Conservation (phyloP, 2,329 filamentous ascomycete genomes). For the Aureobasidium sp. region DNA sequence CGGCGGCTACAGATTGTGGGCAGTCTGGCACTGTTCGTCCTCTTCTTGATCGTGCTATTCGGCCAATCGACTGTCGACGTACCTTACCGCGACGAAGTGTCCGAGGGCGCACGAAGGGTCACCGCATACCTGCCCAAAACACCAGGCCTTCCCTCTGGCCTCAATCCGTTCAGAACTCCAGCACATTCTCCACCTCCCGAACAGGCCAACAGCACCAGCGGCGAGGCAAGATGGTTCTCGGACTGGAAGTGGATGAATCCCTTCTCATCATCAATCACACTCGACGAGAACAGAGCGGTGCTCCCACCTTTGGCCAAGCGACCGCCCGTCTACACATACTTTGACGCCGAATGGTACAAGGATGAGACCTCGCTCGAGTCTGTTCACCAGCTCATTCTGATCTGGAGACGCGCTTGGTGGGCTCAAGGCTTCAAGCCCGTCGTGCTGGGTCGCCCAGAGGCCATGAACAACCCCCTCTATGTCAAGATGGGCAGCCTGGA, state of each 20-base stretch:
- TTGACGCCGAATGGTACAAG: slow-evolving; percentile 61
- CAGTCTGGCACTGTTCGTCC: slow-evolving; percentile 31
- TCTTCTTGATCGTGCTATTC: slow-evolving; percentile 33
- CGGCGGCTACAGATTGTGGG: slow-evolving; percentile 42
- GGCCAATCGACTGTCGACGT: slow-evolving; percentile 29
- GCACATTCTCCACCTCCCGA: slow-evolving; percentile 65
- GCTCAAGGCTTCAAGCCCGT: slow-evolving; percentile 83
- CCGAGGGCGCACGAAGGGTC: slow-evolving; percentile 36
- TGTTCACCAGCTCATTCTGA: slow-evolving; percentile 70
- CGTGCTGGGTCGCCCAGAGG: slow-evolving; percentile 71
- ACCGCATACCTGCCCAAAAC: slow-evolving; percentile 28
- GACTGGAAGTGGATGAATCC: slow-evolving; percentile 88
- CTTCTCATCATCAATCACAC: slow-evolving; percentile 71
- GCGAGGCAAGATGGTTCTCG: slow-evolving; percentile 75
- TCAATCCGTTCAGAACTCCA: slow-evolving; percentile 61
- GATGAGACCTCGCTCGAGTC: slow-evolving; percentile 60
- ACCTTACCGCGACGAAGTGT: slow-evolving; percentile 31
- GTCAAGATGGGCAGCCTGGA: slow-evolving; percentile 57
- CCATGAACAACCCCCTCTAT: slow-evolving; percentile 75
- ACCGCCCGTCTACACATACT: slow-evolving; percentile 82
- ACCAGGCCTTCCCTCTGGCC: slow-evolving; percentile 29
- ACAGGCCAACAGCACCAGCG: slow-evolving; percentile 71
- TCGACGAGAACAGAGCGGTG: slow-evolving; percentile 76
- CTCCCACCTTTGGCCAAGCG: slow-evolving; percentile 68
- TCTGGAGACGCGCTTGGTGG: slow-evolving; percentile 94